Conservation (phyloP, 805 yeast genomes). For the Yamadazyma akitaensis region DNA sequence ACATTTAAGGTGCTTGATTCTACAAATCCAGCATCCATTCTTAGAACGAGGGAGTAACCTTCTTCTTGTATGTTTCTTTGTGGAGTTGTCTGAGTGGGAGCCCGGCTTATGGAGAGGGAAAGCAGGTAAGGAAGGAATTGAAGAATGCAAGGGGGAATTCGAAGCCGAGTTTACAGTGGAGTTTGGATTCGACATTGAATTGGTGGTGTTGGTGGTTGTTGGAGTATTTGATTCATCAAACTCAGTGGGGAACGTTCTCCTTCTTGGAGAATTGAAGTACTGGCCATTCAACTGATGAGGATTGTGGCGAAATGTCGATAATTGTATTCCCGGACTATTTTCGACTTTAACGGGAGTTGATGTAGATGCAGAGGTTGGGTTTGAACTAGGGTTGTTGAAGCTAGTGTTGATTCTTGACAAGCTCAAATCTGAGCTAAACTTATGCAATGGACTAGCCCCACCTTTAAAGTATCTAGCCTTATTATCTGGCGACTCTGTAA, state of each 20-base stretch:
- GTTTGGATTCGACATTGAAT: slow-evolving; percentile 3
- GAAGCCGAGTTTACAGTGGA: slow-evolving; percentile 6
- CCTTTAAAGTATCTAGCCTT: background rate
- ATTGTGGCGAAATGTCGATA: slow-evolving; percentile 8
- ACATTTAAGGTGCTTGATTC: slow-evolving; percentile 45
- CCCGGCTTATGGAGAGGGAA: slow-evolving; percentile 5
- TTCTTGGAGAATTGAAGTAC: slow-evolving; percentile 2
- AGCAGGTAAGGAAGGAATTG: slow-evolving; percentile 1
- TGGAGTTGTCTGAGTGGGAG: background rate
- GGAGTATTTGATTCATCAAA: slow-evolving; percentile 5
- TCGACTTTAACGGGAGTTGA: slow-evolving; percentile 4
- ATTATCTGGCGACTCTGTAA: background rate
- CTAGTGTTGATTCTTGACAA: slow-evolving; percentile 4
- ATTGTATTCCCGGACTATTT: background rate
- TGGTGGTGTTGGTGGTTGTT: slow-evolving; percentile 5
- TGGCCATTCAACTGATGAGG: slow-evolving; percentile 1
- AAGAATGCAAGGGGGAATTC: slow-evolving; percentile 9
- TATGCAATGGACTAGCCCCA: slow-evolving; percentile 2
- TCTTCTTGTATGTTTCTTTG: slow-evolving; percentile 36
- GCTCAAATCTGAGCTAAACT: slow-evolving; percentile 4
- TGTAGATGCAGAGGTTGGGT: slow-evolving; percentile 3
- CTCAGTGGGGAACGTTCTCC: slow-evolving; percentile 1
- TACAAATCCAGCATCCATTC: slow-evolving; percentile 46
- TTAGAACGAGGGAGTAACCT: slow-evolving; percentile 40
- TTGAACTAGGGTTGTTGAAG: slow-evolving; percentile 3